These are phyloP conservation scores for Penicillium bialowiezense DNA, from an alignment of 495 filamentous ascomycete genomes.

Conservation along the genomic window DNA sequence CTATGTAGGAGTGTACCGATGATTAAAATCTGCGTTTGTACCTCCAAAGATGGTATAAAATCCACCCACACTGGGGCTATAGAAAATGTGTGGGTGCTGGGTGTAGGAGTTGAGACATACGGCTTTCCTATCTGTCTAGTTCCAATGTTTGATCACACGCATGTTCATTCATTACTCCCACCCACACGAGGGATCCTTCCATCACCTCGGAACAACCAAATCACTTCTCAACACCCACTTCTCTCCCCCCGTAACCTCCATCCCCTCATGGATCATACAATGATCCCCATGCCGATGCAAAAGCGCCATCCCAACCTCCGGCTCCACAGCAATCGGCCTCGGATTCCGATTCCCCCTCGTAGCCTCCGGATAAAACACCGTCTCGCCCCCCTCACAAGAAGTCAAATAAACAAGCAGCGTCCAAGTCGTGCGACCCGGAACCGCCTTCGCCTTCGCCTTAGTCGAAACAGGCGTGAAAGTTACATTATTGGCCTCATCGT, in stretches of 20 bases:
- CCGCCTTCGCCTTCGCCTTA: slow-evolving; percentile 19
- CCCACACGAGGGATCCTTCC: too few species aligned
- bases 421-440: slow-evolving; percentile 81
- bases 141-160: too few species aligned
- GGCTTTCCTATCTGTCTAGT: too few species aligned
- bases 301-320: slow-evolving; percentile 78
- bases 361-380: slow-evolving; percentile 81
- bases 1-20: slow-evolving; percentile 16
- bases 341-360: slow-evolving; percentile 50
- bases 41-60: too few species aligned
- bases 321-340: slow-evolving; percentile 61
- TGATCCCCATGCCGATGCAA: slow-evolving; percentile 87
- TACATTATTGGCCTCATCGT: slow-evolving; percentile 76
- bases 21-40: slow-evolving; percentile 10
- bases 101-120: too few species aligned
- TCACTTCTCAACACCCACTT: slow-evolving; percentile 94
- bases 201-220: slow-evolving; percentile 65
- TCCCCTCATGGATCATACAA: slow-evolving; percentile 88
- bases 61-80: too few species aligned
- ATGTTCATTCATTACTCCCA: too few species aligned
- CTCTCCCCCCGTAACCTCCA: slow-evolving; percentile 73
- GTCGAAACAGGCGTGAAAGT: slow-evolving; percentile 46
- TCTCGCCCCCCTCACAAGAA: slow-evolving; percentile 78
- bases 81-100: too few species aligned
- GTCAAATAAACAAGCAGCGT: slow-evolving; percentile 88